phyloP scores from a whole-genome alignment of 108 stramenopile genomes.

The Pseudonitzschia multiseries region DNA sequence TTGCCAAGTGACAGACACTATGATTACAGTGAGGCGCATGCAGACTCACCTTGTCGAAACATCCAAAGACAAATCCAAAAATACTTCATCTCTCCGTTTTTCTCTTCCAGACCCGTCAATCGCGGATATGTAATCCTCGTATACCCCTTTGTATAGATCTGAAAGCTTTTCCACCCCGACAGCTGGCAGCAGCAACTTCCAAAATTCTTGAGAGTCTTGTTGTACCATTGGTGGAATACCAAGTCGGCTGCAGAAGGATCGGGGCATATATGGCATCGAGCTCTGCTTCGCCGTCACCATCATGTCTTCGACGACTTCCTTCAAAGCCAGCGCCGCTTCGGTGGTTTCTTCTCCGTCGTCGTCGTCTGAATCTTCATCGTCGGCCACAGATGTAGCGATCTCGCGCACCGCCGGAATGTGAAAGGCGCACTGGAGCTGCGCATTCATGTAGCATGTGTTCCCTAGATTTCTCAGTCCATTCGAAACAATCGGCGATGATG shows the following conservation, averaged over 20 bases:
- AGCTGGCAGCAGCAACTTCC: conserved; percentile 83
- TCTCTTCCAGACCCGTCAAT: conserved; percentile 65
- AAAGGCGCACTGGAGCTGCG: conserved; percentile 82
- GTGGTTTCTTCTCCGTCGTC: conserved; percentile 15
- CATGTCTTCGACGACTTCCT: conserved; percentile 49
- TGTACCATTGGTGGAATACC: conserved; percentile 74
- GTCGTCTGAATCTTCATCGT: conserved; percentile 14
- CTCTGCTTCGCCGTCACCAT: conserved; percentile 13
- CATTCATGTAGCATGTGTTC: conserved; percentile 85
- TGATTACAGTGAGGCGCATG: neutral
- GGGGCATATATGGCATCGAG: conserved; percentile 8
- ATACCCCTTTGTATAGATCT: conserved; percentile 72
- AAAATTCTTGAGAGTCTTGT: conserved; percentile 91
- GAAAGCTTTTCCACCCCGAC: conserved; percentile 45
- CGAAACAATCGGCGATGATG: conserved; percentile 32
- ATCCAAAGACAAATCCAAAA: conserved; percentile 82
- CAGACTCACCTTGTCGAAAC: conserved; percentile 36
- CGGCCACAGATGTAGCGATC: conserved; percentile 27
- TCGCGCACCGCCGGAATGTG: conserved; percentile 70
- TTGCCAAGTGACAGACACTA: neutral
- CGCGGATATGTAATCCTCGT: conserved; percentile 71
- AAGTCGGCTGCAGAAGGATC: conserved; percentile 50
- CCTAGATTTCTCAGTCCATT: conserved; percentile 72
- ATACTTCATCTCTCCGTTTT: conserved; percentile 62
- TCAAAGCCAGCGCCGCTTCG: conserved; percentile 34